Percentiles rank a stretch among this genome's conserved stretches.
Conservation (phyloP, 2,329 filamentous ascomycete species). For the Dendryphion nanum region DNA sequence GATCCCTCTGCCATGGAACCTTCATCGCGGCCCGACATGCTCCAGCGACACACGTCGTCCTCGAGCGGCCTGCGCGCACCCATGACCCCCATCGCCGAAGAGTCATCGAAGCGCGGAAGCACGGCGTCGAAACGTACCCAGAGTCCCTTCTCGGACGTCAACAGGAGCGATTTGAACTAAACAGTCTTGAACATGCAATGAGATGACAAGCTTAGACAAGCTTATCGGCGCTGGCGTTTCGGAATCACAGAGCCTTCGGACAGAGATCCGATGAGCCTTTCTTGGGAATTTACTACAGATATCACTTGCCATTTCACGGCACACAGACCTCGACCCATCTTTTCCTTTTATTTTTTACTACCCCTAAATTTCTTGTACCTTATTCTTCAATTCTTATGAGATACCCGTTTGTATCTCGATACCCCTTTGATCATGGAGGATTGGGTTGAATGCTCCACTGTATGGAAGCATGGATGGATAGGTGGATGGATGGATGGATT, state of each 20-base stretch:
- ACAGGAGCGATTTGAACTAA: constrained; percentile 24
- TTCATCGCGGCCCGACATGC: constrained; percentile 18
- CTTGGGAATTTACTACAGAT: too few relatives aligned
- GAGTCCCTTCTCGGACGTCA: constrained; percentile 35
- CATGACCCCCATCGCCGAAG: constrained; percentile 49
- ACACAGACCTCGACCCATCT: background rate
- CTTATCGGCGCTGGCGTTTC: too few relatives aligned
- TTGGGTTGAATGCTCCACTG: too few relatives aligned
- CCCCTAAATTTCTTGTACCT: background rate
- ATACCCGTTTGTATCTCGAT: background rate
- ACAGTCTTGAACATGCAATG: too few relatives aligned
- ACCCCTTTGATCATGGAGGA: too few relatives aligned
- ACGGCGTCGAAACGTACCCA: constrained; percentile 29
- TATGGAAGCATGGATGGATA: too few relatives aligned
- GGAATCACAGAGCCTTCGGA: too few relatives aligned
- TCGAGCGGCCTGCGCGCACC: constrained; percentile 27
- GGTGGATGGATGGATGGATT: too few relatives aligned
- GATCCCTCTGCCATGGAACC: constrained; percentile 27
- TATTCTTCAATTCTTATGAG: background rate
- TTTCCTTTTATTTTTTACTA: background rate
- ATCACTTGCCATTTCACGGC: background rate
- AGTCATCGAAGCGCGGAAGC: constrained; percentile 42
- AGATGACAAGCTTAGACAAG: too few relatives aligned
- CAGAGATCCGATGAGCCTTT: too few relatives aligned
- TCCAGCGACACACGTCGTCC: constrained; percentile 29